Base-by-base conservation (phyloP, 768 basidiomycete species). In the Sporobolomyces pararoseus region DNA sequence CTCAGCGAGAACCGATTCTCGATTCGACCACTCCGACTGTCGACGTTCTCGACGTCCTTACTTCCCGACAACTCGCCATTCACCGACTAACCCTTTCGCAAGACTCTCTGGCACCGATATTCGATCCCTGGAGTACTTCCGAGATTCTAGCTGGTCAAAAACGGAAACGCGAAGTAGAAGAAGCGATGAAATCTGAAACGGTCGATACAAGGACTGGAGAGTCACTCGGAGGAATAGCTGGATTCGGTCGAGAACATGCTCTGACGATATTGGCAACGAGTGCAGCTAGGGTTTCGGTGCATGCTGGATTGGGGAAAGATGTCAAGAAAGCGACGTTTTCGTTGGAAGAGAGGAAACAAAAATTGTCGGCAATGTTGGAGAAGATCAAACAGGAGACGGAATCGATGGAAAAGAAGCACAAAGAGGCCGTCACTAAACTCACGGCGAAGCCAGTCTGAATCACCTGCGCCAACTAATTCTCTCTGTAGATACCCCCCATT, bases 1-100 rank as follows among this genome's bases (percentile, higher is more conserved):
- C 39, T 16, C 35, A 12, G 4, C 32, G 34, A 3, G 58, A 59
- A 27, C 39, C 23, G 29, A 52, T 17, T 21, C 59, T 34, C 50
- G 59, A 32, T 29, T 46, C 62, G 59, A 27, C 27, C 0, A 51
- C 62, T 19, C 62, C 65, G 17, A 29, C 9, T 12, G 46, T 42
- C 57, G 72, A 73, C 46, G 34, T 73, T 25, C 51, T 73, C 51
- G 72, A 73, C 47, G 34, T 58, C n/a, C 25, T 73, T 9, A 55
- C 72, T 17, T 37, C 65, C 6, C 68, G 68, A 4, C 65, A 66
- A 21, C 47, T 73, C 57, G 68, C 68, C 10, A 53, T 54, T 2
- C 65, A 63, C 47, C 68, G 72, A 31, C 54, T 64, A 46, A 51
- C 62, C 16, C 10, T 7, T n/a, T n/a, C 63, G 12, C 72, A 73